Base-by-base conservation (phyloP, 2,329 filamentous ascomycete genomes). In the Penicillium sp. region DNA sequence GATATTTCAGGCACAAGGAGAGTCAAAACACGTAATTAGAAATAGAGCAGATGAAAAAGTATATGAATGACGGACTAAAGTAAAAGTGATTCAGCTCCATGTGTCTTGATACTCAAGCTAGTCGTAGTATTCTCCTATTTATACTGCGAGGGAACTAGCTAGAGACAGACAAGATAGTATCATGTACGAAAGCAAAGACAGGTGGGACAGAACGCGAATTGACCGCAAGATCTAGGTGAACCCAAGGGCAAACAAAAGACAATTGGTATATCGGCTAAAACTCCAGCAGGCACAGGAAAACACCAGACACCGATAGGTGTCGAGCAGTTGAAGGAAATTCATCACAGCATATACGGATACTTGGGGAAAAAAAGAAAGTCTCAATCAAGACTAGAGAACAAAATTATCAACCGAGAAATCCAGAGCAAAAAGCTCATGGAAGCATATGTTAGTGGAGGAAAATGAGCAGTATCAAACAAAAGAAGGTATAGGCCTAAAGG, bases 231-330 rank as follows among this genome's bases (percentile, higher is more conserved):
- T 56, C 46, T 56, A 53, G 36, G 38, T 30, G 51, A 46, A 50
- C 25, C 39, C 36, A 41, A 33, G 50, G 46, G 42, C 44, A 38
- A 27, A 48, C 44, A 55, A 55, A 56, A 52, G 51, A 55, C 63
- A 64, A 64, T 58, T 62, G 61, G 62, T 64, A 65, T 64, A 61
- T 63, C 48, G 52, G 54, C 62, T 57, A 55, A 47, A 61, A 63
- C 58, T 52, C 58, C 61, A 55, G 53, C 44, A 55, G 54, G 57
- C 48, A 50, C 44, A 45, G 38, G 50, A 10, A 56, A 41, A 55
- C 38, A 58, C 47, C 52, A 48, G 27, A 39, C 31, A 47, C 44
- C 20, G 16, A 49, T 50, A 14, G 42, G 30, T 44, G 50, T 55
- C 51, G 50, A 41, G 27, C 27, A 28, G 30, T 40, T 41, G 46